Evolutionary conservation across 192 early-diverging fungal species (phyloP).

Genomic region (Podila minutissima): DNA sequence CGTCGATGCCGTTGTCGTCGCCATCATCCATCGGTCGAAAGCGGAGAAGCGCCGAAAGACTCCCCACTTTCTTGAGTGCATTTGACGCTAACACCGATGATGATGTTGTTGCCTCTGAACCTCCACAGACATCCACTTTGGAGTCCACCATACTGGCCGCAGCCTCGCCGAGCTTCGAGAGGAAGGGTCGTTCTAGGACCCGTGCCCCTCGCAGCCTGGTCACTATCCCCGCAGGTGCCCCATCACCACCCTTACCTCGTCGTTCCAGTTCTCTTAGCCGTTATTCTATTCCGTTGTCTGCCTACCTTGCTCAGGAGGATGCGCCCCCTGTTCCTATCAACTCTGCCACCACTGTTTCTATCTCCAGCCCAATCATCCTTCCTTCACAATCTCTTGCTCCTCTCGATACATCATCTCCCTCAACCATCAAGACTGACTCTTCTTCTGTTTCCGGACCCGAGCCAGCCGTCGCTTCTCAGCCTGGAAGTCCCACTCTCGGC

Average conservation of each 20-base stretch:
- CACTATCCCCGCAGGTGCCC: constrained; percentile 24
- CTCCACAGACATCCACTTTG: constrained; percentile 20
- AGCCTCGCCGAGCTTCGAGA: constrained; percentile 33
- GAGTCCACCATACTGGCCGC: constrained; percentile 2
- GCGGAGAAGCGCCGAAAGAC: constrained; percentile 2
- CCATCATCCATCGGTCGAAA: constrained; percentile 2
- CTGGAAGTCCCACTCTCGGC: constrained; percentile 30
- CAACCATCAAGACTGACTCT: background rate
- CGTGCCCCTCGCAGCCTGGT: constrained; percentile 31
- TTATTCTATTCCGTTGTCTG: constrained; percentile 31
- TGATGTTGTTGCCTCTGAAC: background rate
- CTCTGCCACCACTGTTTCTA: background rate
- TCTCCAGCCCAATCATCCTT: background rate
- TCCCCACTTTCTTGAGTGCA: background rate
- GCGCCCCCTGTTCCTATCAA: constrained; percentile 40
- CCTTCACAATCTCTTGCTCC: background rate
- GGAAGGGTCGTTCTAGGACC: constrained; percentile 17
- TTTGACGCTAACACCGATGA: constrained; percentile 2
- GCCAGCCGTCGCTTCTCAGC: background rate
- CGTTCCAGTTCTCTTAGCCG: constrained; percentile 39
- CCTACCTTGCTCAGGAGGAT: constrained; percentile 28
- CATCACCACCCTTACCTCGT: constrained; percentile 40
- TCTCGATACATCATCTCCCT: background rate
- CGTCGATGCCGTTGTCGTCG: background rate
- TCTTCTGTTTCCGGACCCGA: background rate